Evolutionary conservation across 768 basidiomycete species (phyloP).

Genomic region (Kockovaella imperatae): DNA sequence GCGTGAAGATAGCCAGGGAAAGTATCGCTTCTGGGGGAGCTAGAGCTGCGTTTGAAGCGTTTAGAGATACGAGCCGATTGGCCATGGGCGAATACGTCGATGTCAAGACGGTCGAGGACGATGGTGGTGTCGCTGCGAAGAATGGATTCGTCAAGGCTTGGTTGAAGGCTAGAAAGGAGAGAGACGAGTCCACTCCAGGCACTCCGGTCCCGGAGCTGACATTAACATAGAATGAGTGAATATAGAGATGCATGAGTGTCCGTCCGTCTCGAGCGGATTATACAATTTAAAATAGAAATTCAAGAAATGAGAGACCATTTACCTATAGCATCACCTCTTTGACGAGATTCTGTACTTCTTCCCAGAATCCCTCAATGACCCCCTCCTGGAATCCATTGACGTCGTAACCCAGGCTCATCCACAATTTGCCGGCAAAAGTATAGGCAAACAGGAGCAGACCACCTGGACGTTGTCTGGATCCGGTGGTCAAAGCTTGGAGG

Average conservation of each 20-base stretch:
- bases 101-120: slow-evolving; percentile 34
- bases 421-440: slow-evolving; percentile 57
- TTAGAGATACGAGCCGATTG: slow-evolving; percentile 41
- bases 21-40: slow-evolving; percentile 47
- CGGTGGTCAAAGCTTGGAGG: slow-evolving; percentile 70
- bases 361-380: slow-evolving; percentile 61
- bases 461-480: slow-evolving; percentile 68
- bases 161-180: slow-evolving; percentile 16
- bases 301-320: too few species aligned
- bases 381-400: slow-evolving; percentile 63
- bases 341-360: slow-evolving; percentile 52
- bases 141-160: slow-evolving; percentile 41
- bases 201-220: too few species aligned
- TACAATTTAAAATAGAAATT: too few species aligned
- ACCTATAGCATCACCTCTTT: slow-evolving; percentile 59
- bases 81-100: slow-evolving; percentile 40
- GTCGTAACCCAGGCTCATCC: slow-evolving; percentile 74
- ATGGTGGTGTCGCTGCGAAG: slow-evolving; percentile 45
- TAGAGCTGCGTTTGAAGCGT: slow-evolving; percentile 46
- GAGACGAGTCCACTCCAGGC: too few species aligned
- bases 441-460: slow-evolving; percentile 72
- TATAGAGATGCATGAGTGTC: too few species aligned
- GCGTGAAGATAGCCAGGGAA: slow-evolving; percentile 58
- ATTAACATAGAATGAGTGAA: too few species aligned
- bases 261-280: too few species aligned